Percentiles rank a stretch among this genome's conserved stretches.
phyloP scores from a whole-genome alignment of 2,329 filamentous ascomycete species.

The Chaetomium strumarium region DNA sequence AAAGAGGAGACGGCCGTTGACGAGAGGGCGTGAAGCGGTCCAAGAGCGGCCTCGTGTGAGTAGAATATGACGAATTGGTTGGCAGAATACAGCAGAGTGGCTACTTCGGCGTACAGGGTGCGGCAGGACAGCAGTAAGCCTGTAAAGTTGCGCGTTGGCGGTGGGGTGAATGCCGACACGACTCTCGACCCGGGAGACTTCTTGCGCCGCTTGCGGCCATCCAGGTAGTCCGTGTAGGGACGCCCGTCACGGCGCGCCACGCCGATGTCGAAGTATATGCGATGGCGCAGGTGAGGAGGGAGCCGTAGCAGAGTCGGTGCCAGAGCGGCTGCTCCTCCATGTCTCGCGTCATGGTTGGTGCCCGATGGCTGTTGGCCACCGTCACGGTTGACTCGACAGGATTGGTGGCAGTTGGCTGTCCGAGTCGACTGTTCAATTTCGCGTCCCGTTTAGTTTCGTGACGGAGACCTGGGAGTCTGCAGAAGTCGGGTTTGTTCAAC shows the following conservation, averaged over 20 bases:
- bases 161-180: neutral
- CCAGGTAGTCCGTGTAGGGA: neutral
- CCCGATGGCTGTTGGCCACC: neutral
- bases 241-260: constrained; percentile 2
- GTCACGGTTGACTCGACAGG: neutral
- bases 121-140: constrained; percentile 5
- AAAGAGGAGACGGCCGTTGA: neutral
- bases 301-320: neutral
- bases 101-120: neutral
- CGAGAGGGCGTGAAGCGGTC: neutral
- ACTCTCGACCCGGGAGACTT: neutral
- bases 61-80: neutral
- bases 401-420: neutral
- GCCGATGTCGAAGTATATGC: constrained; percentile 1
- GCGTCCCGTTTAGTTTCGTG: neutral
- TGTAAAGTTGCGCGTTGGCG: neutral
- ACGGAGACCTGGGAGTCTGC: neutral
- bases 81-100: neutral
- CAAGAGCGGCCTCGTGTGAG: neutral
- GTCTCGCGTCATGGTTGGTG: neutral
- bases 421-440: neutral
- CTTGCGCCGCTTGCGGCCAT: constrained; percentile 1
- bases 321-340: neutral
- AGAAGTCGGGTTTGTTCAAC: too few species aligned
- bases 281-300: constrained; percentile 1